Evolutionary conservation across 192 early-diverging fungal species (phyloP).

Genomic region (Chytriomyces confervae): DNA sequence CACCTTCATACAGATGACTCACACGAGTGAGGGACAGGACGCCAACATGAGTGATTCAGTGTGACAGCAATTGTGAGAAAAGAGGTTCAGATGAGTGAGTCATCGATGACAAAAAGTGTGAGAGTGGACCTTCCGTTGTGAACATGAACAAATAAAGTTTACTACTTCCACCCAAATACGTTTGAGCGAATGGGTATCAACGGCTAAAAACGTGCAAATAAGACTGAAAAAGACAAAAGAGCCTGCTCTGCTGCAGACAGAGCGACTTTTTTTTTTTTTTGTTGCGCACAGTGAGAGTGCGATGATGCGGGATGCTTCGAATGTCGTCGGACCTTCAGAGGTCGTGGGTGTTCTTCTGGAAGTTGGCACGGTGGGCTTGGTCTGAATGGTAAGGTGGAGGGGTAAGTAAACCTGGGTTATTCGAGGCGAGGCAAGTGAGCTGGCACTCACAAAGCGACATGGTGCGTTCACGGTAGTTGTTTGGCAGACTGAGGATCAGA

Average conservation of each 20-base stretch:
- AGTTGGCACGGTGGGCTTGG: not conserved
- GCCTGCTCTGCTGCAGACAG: not conserved
- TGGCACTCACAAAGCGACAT: not conserved
- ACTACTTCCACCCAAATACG: not conserved
- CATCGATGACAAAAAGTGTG: not conserved
- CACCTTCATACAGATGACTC: not conserved
- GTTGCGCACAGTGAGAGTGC: not conserved
- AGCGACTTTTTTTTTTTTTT: too few species aligned
- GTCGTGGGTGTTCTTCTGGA: not conserved
- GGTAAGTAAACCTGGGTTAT: too few species aligned
- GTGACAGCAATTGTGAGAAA: not conserved
- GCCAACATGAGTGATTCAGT: not conserved
- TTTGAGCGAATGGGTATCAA: not conserved
- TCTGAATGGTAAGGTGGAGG: not conserved
- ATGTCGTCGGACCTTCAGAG: not conserved
- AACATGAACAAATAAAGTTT: too few species aligned
- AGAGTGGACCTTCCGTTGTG: not conserved
- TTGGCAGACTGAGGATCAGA: not conserved
- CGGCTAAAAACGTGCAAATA: not conserved
- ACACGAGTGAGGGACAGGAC: not conserved
- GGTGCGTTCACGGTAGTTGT: conserved; percentile 1
- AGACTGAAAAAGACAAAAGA: not conserved
- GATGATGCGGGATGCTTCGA: not conserved
- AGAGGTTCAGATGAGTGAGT: not conserved
- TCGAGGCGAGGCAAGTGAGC: too few species aligned